phyloP scores from a whole-genome alignment of 2,329 filamentous ascomycete genomes.

The Penicillium sp. region DNA sequence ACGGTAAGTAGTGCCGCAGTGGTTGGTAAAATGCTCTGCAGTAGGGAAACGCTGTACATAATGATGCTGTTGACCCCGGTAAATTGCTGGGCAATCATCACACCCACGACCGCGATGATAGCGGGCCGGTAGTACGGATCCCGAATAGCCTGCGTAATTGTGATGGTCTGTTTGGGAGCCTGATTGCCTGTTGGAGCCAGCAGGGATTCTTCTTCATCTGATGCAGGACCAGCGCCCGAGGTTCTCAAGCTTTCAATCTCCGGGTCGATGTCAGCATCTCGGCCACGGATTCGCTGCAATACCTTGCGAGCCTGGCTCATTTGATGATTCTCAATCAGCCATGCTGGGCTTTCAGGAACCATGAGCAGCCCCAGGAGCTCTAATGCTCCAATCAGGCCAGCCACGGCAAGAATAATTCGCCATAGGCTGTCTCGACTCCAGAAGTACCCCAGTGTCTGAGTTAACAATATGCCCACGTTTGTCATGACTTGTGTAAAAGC shows the following conservation, averaged over 20 bases:
- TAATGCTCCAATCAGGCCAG: conserved; percentile 63
- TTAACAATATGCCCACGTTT: conserved; percentile 82
- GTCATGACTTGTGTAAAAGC: conserved; percentile 86
- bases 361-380: conserved; percentile 70
- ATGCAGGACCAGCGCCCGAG: conserved; percentile 19
- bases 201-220: conserved; percentile 69
- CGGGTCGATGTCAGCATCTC: conserved; percentile 64
- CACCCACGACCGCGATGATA: conserved; percentile 78
- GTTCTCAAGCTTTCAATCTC: conserved; percentile 65
- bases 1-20: conserved; percentile 84
- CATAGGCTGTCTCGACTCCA: conserved; percentile 75
- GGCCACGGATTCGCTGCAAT: conserved; percentile 74
- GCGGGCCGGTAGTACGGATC: conserved; percentile 69
- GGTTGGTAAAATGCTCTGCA: conserved; percentile 75
- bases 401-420: conserved; percentile 77
- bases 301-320: conserved; percentile 61
- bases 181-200: conserved; percentile 58
- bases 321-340: conserved; percentile 69
- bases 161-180: conserved; percentile 64
- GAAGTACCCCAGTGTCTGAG: conserved; percentile 84
- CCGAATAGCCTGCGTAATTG: conserved; percentile 63
- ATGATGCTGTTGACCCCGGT: conserved; percentile 95
- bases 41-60: conserved; percentile 94
- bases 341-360: conserved; percentile 85
- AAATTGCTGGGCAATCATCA: conserved; percentile 91